Percentiles rank a stretch among this genome's conserved stretches.
phyloP scores from a whole-genome alignment of 2,329 filamentous ascomycete species.

The Fusarium secorum region DNA sequence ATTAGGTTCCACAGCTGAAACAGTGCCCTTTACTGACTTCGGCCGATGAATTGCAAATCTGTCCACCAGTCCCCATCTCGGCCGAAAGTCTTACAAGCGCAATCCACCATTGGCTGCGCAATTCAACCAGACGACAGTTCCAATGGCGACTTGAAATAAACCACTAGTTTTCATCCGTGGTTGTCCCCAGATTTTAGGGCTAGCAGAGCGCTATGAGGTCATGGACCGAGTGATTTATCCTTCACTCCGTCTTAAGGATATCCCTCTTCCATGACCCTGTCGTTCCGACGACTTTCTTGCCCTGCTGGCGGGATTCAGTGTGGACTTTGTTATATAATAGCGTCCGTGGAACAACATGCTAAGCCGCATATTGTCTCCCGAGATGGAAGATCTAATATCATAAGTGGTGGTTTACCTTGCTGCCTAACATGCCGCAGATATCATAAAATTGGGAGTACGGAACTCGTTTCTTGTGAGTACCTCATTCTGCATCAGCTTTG shows the following conservation, averaged over 20 bases:
- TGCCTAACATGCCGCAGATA: background rate
- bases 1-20: slow-evolving; percentile 28
- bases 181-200: slow-evolving; percentile 38
- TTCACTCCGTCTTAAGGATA: background rate
- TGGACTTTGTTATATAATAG: background rate
- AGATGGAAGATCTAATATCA: background rate
- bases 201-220: slow-evolving; percentile 36
- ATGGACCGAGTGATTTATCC: slow-evolving; percentile 24
- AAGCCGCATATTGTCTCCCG: background rate
- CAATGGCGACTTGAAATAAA: slow-evolving; percentile 13
- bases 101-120: slow-evolving; percentile 22
- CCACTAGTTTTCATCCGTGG: slow-evolving; percentile 7
- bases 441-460: background rate
- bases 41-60: slow-evolving; percentile 18
- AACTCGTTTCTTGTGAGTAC: background rate
- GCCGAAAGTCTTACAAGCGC: slow-evolving; percentile 16
- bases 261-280: slow-evolving; percentile 6
- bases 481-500: background rate
- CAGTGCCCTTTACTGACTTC: slow-evolving; percentile 13
- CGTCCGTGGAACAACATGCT: slow-evolving; percentile 5
- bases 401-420: background rate
- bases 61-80: slow-evolving; percentile 22
- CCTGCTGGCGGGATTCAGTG: background rate
- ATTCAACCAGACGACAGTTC: background rate
- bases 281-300: slow-evolving; percentile 15